Base-by-base conservation (phyloP, 179 eudicot species). In the Silene coronaria region DNA sequence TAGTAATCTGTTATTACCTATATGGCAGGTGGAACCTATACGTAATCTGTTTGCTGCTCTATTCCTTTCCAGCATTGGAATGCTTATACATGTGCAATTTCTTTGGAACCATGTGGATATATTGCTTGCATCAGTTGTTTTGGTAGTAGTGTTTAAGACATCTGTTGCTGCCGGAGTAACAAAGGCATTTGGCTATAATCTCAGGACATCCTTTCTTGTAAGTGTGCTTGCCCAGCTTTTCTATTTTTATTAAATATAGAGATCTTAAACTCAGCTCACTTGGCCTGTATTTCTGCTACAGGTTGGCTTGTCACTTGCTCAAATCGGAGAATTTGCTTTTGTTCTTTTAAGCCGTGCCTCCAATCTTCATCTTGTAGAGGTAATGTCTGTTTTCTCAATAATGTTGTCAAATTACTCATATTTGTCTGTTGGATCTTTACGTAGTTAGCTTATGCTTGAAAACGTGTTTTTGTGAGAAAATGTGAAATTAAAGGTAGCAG, bases 311-410 rank as follows among this genome's bases (percentile, higher is more conserved):
- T 86, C 92, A 77, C 92, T 94, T 76, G 98, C 98, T 69, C 98
- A 94, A 85, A 90, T 94, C 82, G 98, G 98, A 80, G 98, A 94
- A 83, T 94, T 94, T 75, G 97, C 98, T 78, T 94, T 94, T 78
- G 95, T 94, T 70, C 94, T 94, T 28, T 85, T 94, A 77, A 92
- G 98, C 67, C 96, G 94, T 74, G 97, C 98, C 53, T 90, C 98
- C 51, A 90, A 89, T 77, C 90, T 92, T 70, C 91, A 89, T 85
- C 92, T 94, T 74, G 85, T 94, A 77, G 90, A 90, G 97, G 98
- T 94, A 75, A 55, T 64, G 30, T 60, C 71, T 72, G 57, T 55
- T 24, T 71, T 36, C 23, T n/a, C 46, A 10, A 61, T 17, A 8
- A 16, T 10, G 2, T 28, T 67, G 17, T 2, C 12, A 55, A 6